Conservation (phyloP, 208 protist species). For the Trypanosoma vivax region DNA sequence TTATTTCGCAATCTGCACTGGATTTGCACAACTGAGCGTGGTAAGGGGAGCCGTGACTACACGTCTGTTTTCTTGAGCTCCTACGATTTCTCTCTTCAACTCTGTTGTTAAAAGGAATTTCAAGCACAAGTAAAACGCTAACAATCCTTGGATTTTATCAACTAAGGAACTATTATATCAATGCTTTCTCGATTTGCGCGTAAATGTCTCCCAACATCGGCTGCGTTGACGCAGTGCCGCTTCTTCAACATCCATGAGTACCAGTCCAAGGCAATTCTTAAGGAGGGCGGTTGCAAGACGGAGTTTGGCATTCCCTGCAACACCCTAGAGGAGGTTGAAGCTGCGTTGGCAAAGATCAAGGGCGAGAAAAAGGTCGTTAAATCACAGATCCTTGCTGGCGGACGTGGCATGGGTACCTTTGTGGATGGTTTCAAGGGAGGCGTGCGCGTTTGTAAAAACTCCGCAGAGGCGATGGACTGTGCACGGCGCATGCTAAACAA, state of each 20-base stretch:
- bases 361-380: constrained; percentile 95
- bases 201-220: constrained; percentile 48
- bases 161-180: not conserved
- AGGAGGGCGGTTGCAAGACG: constrained; percentile 83
- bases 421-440: constrained; percentile 94
- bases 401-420: constrained; percentile 98
- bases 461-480: constrained; percentile 80
- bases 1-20: no score
- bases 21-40: no score
- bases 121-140: constrained; percentile 7
- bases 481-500: constrained; percentile 97
- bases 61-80: not conserved
- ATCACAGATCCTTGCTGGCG: constrained; percentile 98
- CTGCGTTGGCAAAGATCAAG: constrained; percentile 83
- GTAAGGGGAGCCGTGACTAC: no score
- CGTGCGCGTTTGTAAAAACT: constrained; percentile 83
- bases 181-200: constrained; percentile 73
- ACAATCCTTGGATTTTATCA: not conserved
- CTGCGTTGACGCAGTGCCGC: constrained; percentile 55
- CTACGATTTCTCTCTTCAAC: not conserved
- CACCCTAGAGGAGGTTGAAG: constrained; percentile 85
- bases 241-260: constrained; percentile 92
- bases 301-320: constrained; percentile 87
- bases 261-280: constrained; percentile 89
- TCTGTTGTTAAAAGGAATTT: no score